Evolutionary conservation across 768 basidiomycete species (phyloP), one percentile per base, ranked within the genome.

Genomic region (Suillus occidentalis): DNA sequence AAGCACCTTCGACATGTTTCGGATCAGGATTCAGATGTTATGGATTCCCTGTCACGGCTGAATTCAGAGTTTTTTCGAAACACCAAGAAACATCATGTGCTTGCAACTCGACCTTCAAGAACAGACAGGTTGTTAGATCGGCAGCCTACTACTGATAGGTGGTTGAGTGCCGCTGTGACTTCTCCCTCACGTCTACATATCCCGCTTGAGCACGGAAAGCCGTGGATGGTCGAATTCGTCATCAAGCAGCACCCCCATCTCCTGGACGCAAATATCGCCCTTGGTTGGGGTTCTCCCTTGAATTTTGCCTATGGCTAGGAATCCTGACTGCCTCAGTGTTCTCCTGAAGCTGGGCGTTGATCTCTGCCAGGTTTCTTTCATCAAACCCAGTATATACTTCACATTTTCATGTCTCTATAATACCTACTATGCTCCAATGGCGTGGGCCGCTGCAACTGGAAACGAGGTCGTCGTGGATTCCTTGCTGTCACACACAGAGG

Each of bases 321-420:
- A 10, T 4, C 22, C 56, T 6, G 56, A 57, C 22, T 57, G 14
- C 56, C 56, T 57, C 56, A 8, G 8, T 39, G 7, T 39, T 37
- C 22, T 57, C 22, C 14, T 22, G 37, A 18, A 16, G 14, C 14
- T 18, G 1, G 56, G 37, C 2, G 37, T 25, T 16, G 1, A 57
- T 22, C 37, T 25, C 37, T 25, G 39, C 56, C 22, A 57, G 8
- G 16, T 4, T 39, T 57, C 37, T 39, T 39, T 13, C 13, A 3
- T 53, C 31, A 34, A 12, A 0, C 18, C 9, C 1, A 0, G 0
- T 12, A 6, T 34, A 53, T 34, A 53, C 5, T 0, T 1, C 49
- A 6, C 10, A 10, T 6, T 25, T 0, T 2, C 3, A 4, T 13
- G 1, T 6, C 37, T 39, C 22, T 36, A 36, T 36, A 0, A 36